phyloP scores from a whole-genome alignment of 2,329 filamentous ascomycete species.

The Aspergillus puulaauensis region DNA sequence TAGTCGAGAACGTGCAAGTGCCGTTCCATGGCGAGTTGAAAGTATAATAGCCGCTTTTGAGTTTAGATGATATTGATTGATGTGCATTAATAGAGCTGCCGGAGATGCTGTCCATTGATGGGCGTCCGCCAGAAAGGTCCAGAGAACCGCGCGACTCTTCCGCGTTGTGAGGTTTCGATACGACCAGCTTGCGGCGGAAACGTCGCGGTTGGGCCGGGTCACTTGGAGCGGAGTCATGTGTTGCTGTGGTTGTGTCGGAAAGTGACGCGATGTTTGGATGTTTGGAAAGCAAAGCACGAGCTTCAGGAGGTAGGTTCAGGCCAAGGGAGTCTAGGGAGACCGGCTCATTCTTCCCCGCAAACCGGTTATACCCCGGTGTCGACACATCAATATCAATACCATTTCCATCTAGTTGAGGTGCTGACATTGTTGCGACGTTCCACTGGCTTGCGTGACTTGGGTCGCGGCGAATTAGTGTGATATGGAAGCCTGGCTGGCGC shows the following conservation, averaged over 20 bases:
- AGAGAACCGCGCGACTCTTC: slow-evolving; percentile 21
- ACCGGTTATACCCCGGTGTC: slow-evolving; percentile 61
- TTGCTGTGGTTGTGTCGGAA: slow-evolving; percentile 1
- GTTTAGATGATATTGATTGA: slow-evolving; percentile 22
- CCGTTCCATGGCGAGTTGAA: slow-evolving; percentile 87
- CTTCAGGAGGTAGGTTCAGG: slow-evolving; percentile 22
- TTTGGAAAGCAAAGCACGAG: slow-evolving; percentile 2
- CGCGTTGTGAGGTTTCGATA: slow-evolving; percentile 26
- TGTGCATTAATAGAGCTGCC: slow-evolving; percentile 17
- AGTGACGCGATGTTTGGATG: slow-evolving; percentile 8
- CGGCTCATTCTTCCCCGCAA: slow-evolving; percentile 43
- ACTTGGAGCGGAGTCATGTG: slow-evolving; percentile 7
- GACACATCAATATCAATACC: slow-evolving; percentile 55
- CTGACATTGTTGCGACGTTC: slow-evolving; percentile 69
- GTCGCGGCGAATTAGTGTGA: slow-evolving; percentile 71
- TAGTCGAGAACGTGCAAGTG: slow-evolving; percentile 80
- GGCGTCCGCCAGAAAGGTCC: slow-evolving; percentile 17
- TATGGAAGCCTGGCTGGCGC: slow-evolving; percentile 33
- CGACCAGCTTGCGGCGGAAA: slow-evolving; percentile 34
- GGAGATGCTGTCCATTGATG: slow-evolving; percentile 17
- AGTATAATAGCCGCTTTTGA: slow-evolving; percentile 57
- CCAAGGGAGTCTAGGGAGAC: slow-evolving; percentile 34
- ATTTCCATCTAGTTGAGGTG: slow-evolving; percentile 29
- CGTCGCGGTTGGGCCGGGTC: slow-evolving; percentile 25
- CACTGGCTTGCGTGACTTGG: slow-evolving; percentile 68